These are phyloP conservation scores for Penicillium cosmopolitanum DNA, from an alignment of 495 filamentous ascomycete species.

Conservation along the genomic window DNA sequence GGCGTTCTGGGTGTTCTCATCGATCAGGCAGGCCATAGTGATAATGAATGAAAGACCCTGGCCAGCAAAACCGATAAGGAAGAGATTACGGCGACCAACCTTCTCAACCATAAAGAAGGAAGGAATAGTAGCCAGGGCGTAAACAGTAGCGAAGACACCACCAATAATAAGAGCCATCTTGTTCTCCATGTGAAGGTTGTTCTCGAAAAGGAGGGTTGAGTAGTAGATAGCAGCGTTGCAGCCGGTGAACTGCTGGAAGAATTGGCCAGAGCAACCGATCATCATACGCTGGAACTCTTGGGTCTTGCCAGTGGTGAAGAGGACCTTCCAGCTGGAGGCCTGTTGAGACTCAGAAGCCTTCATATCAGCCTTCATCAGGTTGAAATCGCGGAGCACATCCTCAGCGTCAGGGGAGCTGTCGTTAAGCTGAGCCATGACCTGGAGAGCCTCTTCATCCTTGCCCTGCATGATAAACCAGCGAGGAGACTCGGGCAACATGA, in stretches of 20 bases:
- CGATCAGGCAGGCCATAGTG: conserved; percentile 39
- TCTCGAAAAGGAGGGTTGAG: conserved; percentile 75
- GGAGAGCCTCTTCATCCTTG: conserved; percentile 59
- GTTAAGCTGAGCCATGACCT: conserved; percentile 65
- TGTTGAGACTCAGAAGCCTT: conserved; percentile 39
- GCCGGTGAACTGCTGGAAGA: conserved; percentile 78
- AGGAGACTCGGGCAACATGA: conserved; percentile 73
- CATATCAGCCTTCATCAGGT: conserved; percentile 48
- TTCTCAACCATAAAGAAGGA: conserved; percentile 76
- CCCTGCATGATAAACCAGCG: conserved; percentile 73
- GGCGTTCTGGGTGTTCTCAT: conserved; percentile 21
- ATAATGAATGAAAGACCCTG: conserved; percentile 45
- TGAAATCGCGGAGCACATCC: conserved; percentile 46
- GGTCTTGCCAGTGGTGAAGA: conserved; percentile 49
- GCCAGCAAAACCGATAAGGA: conserved; percentile 68
- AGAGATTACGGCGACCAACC: conserved; percentile 72
- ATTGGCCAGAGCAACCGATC: conserved; percentile 51
- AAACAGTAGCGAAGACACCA: conserved; percentile 80
- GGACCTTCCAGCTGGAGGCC: conserved; percentile 30
- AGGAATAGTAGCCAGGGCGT: conserved; percentile 59
- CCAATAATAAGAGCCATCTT: conserved; percentile 71
- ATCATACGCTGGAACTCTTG: conserved; percentile 51
- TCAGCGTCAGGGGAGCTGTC: conserved; percentile 32
- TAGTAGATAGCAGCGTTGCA: conserved; percentile 89
- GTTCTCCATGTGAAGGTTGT: conserved; percentile 59